Conservation (phyloP, 2,329 filamentous ascomycete species). For the Fusarium citri region DNA sequence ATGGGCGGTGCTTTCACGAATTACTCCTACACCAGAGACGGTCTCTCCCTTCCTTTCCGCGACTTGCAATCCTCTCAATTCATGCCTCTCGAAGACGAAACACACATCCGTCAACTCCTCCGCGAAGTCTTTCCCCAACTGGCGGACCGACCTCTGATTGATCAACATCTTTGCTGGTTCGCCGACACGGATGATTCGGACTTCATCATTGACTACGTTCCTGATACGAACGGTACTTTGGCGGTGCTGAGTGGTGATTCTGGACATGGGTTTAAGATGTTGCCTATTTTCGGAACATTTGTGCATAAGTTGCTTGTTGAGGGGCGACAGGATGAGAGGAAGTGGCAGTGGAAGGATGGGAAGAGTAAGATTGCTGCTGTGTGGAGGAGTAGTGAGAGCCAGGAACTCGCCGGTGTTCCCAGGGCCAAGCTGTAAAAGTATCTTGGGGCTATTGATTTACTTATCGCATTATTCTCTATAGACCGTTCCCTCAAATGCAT, state of each 20-base stretch:
- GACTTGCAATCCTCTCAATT: conserved; percentile 17
- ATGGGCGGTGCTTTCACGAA: conserved; percentile 34
- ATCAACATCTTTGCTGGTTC: conserved; percentile 30
- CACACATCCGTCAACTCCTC: conserved; percentile 19
- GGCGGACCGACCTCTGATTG: conserved; percentile 12
- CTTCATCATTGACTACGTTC: conserved; percentile 32
- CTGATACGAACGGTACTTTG: conserved; percentile 18
- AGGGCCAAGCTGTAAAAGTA: conserved; percentile 22
- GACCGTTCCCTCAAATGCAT: neutral
- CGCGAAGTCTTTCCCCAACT: conserved; percentile 21
- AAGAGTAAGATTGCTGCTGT: conserved; percentile 25
- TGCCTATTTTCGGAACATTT: conserved; percentile 29
- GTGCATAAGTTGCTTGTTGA: conserved; percentile 21
- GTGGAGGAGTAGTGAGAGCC: conserved; percentile 32
- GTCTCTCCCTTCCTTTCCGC: conserved; percentile 15
- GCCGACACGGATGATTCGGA: conserved; percentile 34
- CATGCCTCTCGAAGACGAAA: conserved; percentile 32
- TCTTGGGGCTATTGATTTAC: no score
- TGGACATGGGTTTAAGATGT: conserved; percentile 31
- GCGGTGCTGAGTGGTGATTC: conserved; percentile 21
- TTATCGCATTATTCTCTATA: no score
- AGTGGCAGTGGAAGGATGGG: conserved; percentile 33
- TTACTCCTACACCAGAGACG: conserved; percentile 29
- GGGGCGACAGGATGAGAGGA: conserved; percentile 11
- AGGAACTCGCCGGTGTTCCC: conserved; percentile 25